A percentile compares a stretch with the other conserved stretches of the same genome.
These are phyloP conservation scores for Omphalotus olearius DNA, from an alignment of 1,284 basidiomycete species.

Conservation along the genomic window DNA sequence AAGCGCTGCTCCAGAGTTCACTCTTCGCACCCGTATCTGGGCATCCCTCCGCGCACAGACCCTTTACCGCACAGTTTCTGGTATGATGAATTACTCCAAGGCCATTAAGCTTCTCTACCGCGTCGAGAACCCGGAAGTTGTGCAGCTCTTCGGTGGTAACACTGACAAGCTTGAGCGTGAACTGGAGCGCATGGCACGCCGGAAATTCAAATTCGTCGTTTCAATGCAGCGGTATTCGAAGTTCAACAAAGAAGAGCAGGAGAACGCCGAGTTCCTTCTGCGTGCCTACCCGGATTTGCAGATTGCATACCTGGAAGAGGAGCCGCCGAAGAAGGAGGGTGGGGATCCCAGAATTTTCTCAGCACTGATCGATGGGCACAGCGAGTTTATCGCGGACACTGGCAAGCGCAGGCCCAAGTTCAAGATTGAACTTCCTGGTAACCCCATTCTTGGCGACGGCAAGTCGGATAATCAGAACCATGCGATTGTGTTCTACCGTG, in stretches of 20 bases:
- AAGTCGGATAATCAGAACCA: conserved; percentile 99
- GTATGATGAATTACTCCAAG: conserved; percentile 99
- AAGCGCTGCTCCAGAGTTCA: conserved; percentile 97
- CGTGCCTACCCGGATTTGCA: conserved; percentile 99
- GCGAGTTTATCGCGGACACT: conserved; percentile 88
- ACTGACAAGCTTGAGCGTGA: conserved; percentile 97
- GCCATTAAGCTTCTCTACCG: conserved; percentile 99
- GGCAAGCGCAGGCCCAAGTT: conserved; percentile 94
- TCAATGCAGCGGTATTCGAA: conserved; percentile 99
- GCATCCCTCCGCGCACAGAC: conserved; percentile 98
- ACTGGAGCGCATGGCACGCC: conserved; percentile 93
- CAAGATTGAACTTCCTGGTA: conserved; percentile 96
- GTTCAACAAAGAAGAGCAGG: conserved; percentile 99
- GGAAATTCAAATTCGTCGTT: conserved; percentile 99
- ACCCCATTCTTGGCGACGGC: conserved; percentile 98
- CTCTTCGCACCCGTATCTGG: conserved; percentile 98
- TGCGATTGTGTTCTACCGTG: conserved; percentile 98
- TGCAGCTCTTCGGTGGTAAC: conserved; percentile 95
- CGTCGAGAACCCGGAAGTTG: conserved; percentile 98
- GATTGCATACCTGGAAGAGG: conserved; percentile 98
- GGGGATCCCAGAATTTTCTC: conserved; percentile 96
- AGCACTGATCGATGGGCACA: conserved; percentile 95
- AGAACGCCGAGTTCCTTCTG: conserved; percentile 97
- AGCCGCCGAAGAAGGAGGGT: conserved; percentile 89
- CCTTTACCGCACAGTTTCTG: conserved; percentile 96